Conservation (phyloP, 768 basidiomycete genomes). For the Leccinellum luteum region DNA sequence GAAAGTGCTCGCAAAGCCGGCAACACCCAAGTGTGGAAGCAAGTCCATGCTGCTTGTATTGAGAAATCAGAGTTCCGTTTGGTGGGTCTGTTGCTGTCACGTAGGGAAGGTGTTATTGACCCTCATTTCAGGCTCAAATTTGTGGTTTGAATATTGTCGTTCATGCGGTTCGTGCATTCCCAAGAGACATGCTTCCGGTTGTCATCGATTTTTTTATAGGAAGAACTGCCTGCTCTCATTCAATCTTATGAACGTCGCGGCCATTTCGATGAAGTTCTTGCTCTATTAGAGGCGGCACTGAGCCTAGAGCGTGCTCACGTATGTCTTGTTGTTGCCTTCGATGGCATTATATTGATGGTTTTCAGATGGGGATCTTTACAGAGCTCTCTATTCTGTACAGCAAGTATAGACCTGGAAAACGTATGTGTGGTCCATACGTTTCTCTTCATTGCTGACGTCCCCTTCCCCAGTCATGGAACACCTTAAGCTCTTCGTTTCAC, state of each 20-base stretch:
- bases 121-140: conserved; percentile 74
- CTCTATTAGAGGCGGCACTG: conserved; percentile 89
- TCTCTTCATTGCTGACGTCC: not conserved
- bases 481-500: conserved; percentile 90
- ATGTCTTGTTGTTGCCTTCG: conserved; percentile 21
- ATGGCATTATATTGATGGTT: conserved; percentile 14
- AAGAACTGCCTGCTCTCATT: conserved; percentile 73
- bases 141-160: conserved; percentile 98
- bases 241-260: conserved; percentile 88
- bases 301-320: conserved; percentile 96
- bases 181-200: conserved; percentile 3
- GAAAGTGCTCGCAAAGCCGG: conserved; percentile 99
- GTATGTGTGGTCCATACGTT: conserved; percentile 45
- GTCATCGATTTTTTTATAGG: conserved; percentile 39
- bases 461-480: conserved; percentile 87
- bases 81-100: conserved; percentile 37
- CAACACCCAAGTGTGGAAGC: conserved; percentile 99
- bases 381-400: conserved; percentile 89
- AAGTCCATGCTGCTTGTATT: conserved; percentile 97
- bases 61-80: conserved; percentile 97
- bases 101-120: conserved; percentile 5
- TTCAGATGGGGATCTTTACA: conserved; percentile 94
- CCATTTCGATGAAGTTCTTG: conserved; percentile 91
- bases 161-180: conserved; percentile 55
- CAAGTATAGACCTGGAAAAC: conserved; percentile 92